Base-by-base conservation (phyloP, 1,284 basidiomycete genomes). In the Trichosporon coremiiforme region DNA sequence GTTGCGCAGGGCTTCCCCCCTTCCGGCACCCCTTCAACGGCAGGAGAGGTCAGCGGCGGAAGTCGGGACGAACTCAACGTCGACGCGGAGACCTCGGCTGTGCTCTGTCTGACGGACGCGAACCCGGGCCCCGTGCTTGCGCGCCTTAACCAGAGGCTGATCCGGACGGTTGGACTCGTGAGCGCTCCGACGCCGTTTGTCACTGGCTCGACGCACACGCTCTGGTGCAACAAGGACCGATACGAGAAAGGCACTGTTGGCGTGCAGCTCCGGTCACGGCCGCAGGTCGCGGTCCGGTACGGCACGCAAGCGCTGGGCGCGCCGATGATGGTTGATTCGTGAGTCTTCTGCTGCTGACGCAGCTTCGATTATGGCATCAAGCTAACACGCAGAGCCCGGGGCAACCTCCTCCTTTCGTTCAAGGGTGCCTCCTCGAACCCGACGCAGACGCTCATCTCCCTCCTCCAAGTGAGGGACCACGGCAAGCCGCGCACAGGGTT, bases 101-200 rank as follows among this genome's bases (percentile, higher is more conserved):
- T 82, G 38, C 22, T 82, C 13, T 63, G 77, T 1, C 50, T 82
- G 20, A 79, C 75, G 13, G 80, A 82, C 68, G 74, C 68, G 2
- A 74, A 72, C 13, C 80, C 80, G 2, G 53, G 63, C 20, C 77
- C 79, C 2, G 73, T 80, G 0, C 62, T 80, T 17, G 41, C 17
- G 35, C 47, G 31, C 7, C 31, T 66, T 4, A 13, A 5, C 2
- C 65, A 55, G 29, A 33, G 31, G 7, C 45, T 33, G 38, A 47
- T 88, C 45, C 57, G 13, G 75, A 92, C 57, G 89, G 81, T 92
- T 45, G 92, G 92, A 15, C 85, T 94, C 22, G 80, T 91, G 13
- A 90, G 89, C 0, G 86, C 92, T 0, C 90, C 91, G 0, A 95
- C 94, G 0, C 93, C 93, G 0, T 95, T 95, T 79, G 85, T 93